These are phyloP conservation scores for Themeda triandra DNA, from an alignment of 176 grass and related monocot species.

Conservation along the genomic window DNA sequence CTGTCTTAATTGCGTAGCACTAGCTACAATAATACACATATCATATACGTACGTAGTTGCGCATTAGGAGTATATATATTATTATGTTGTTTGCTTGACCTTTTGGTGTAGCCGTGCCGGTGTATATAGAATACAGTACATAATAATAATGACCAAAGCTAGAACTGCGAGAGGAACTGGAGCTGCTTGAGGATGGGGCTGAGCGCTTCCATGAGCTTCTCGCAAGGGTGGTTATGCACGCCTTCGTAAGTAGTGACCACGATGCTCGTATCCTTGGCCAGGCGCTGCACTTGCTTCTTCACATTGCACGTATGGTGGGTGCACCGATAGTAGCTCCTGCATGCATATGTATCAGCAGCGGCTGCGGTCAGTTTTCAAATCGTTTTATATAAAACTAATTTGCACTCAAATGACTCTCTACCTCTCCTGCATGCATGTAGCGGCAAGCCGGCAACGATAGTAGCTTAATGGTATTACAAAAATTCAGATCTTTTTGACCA, in stretches of 20 bases:
- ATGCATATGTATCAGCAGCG: neutral
- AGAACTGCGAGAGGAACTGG: constrained; percentile 77
- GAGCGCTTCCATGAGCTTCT: constrained; percentile 88
- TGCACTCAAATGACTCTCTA: no score
- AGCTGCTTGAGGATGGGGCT: constrained; percentile 74
- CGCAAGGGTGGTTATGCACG: constrained; percentile 87
- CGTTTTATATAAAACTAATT: no score
- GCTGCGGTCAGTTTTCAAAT: no score
- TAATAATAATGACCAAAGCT: neutral
- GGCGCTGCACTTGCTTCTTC: constrained; percentile 89
- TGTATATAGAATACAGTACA: no score
- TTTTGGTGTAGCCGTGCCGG: no score
- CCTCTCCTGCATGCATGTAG: constrained; percentile 59
- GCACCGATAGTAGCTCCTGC: constrained; percentile 93
- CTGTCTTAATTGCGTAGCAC: neutral
- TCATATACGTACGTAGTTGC: neutral
- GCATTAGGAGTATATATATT: neutral
- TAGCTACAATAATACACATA: constrained; percentile 7
- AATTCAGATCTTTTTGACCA: no score
- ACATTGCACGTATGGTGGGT: constrained; percentile 88
- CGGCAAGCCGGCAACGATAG: no score
- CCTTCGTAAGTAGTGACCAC: constrained; percentile 93
- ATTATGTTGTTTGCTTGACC: neutral
- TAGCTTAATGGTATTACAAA: no score
- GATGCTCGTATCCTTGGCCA: constrained; percentile 79